Percentiles rank a stretch among this genome's conserved stretches.
phyloP scores from a whole-genome alignment of 148 eudicot genomes.

The Polygonum aviculare region DNA sequence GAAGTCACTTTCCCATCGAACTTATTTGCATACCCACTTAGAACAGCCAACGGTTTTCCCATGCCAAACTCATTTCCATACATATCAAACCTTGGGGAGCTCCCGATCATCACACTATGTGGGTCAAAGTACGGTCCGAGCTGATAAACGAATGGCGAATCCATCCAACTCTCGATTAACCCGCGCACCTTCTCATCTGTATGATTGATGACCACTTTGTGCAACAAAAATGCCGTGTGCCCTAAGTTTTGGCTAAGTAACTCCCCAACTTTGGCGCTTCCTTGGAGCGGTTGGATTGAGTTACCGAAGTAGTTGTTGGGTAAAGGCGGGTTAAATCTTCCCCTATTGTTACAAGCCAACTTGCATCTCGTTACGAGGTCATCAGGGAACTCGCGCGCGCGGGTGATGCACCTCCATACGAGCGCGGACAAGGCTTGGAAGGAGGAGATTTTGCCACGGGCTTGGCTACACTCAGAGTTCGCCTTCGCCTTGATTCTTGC shows the following conservation, averaged over 20 bases:
- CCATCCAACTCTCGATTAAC: background rate
- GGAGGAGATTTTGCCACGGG: slow-evolving; percentile 16
- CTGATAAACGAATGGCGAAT: slow-evolving; percentile 11
- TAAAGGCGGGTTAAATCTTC: slow-evolving; percentile 23
- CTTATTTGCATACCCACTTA: slow-evolving; percentile 16
- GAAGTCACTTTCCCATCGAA: slow-evolving; percentile 14
- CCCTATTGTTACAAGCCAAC: slow-evolving; percentile 16
- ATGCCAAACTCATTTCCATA: slow-evolving; percentile 24
- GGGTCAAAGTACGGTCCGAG: slow-evolving; percentile 1
- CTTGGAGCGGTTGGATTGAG: background rate
- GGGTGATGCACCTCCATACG: slow-evolving; percentile 28
- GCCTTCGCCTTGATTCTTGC: slow-evolving; percentile 22
- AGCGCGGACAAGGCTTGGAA: slow-evolving; percentile 25
- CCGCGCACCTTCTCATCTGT: background rate
- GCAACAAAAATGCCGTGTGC: slow-evolving; percentile 14
- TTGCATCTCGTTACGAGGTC: slow-evolving; percentile 10
- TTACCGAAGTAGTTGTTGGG: slow-evolving; percentile 22
- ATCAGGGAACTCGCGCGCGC: slow-evolving; percentile 11
- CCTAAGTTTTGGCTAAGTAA: slow-evolving; percentile 15
- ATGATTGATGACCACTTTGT: slow-evolving; percentile 11
- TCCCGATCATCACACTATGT: slow-evolving; percentile 8
- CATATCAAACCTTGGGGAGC: slow-evolving; percentile 23
- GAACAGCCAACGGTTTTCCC: slow-evolving; percentile 15
- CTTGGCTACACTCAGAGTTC: slow-evolving; percentile 5
- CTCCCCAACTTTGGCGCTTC: background rate